Conservation (phyloP, 495 filamentous ascomycete genomes). For the Penicillium turbatum region DNA sequence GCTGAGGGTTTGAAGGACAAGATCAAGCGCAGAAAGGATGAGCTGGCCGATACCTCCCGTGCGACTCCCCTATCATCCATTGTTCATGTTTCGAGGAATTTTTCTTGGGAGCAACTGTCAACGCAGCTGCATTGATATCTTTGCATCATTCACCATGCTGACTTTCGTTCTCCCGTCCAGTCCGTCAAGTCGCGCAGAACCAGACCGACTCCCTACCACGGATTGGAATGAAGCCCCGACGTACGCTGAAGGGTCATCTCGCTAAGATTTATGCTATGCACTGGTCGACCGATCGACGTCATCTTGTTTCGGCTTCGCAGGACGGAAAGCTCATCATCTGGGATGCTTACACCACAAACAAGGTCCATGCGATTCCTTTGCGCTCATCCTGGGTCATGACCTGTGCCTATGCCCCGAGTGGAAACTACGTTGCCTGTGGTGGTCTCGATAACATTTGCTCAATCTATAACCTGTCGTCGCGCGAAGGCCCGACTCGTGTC, state of each 20-base stretch:
- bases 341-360: slow-evolving; percentile 99
- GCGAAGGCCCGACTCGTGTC: slow-evolving; percentile 93
- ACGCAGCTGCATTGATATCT: not conserved
- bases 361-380: slow-evolving; percentile 98
- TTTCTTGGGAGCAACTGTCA: not conserved
- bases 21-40: slow-evolving; percentile 99
- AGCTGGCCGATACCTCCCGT: slow-evolving; percentile 95
- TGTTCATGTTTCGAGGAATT: not conserved
- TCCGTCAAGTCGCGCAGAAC: slow-evolving; percentile 84
- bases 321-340: slow-evolving; percentile 99
- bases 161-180: slow-evolving; percentile 44
- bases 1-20: slow-evolving; percentile 96
- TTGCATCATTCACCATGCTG: not conserved
- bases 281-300: slow-evolving; percentile 98
- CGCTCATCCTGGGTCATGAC: slow-evolving; percentile 99
- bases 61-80: slow-evolving; percentile 43
- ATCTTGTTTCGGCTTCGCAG: slow-evolving; percentile 96
- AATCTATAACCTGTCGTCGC: slow-evolving; percentile 95
- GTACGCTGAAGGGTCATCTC: slow-evolving; percentile 92
- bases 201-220: slow-evolving; percentile 85
- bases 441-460: slow-evolving; percentile 99
- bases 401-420: slow-evolving; percentile 96
- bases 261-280: slow-evolving; percentile 99
- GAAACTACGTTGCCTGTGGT: slow-evolving; percentile 97
- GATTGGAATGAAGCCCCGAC: slow-evolving; percentile 93